These are phyloP conservation scores for Citrus hindsii DNA, from an alignment of 345 rosid species.

Conservation along the genomic window DNA sequence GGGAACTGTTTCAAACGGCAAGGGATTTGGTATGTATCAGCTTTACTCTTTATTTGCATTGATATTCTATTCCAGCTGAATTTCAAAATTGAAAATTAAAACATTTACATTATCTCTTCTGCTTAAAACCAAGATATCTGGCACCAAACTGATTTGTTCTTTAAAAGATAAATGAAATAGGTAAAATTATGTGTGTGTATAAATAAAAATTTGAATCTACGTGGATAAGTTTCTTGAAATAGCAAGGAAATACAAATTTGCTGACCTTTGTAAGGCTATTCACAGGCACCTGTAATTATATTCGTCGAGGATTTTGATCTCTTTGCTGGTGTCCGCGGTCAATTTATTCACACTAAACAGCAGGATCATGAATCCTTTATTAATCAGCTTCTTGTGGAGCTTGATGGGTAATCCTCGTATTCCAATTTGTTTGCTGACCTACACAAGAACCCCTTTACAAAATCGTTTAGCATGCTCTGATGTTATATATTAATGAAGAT, in stretches of 20 bases:
- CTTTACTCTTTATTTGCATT: conserved; percentile 15
- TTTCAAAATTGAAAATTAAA: background rate
- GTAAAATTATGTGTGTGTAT: background rate
- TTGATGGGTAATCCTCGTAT: conserved; percentile 71
- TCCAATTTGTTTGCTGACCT: conserved; percentile 1
- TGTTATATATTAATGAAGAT: background rate
- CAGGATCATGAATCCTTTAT: conserved; percentile 98
- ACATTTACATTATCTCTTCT: background rate
- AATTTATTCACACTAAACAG: conserved; percentile 76
- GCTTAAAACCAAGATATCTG: background rate
- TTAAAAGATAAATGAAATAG: background rate
- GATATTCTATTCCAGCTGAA: conserved; percentile 7
- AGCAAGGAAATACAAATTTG: background rate
- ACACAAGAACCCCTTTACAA: background rate
- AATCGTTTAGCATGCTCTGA: conserved; percentile 14
- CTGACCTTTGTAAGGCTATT: conserved; percentile 19
- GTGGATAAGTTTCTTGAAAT: background rate
- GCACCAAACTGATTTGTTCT: background rate
- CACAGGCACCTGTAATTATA: conserved; percentile 91
- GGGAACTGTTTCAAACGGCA: conserved; percentile 96
- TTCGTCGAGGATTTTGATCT: conserved; percentile 98
- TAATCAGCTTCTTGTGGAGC: conserved; percentile 97
- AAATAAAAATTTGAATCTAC: no score
- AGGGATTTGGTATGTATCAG: conserved; percentile 68
- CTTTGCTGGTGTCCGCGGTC: conserved; percentile 97